Evolutionary conservation across 1,284 basidiomycete species (phyloP).

Genomic region (Ganoderma multipileum): DNA sequence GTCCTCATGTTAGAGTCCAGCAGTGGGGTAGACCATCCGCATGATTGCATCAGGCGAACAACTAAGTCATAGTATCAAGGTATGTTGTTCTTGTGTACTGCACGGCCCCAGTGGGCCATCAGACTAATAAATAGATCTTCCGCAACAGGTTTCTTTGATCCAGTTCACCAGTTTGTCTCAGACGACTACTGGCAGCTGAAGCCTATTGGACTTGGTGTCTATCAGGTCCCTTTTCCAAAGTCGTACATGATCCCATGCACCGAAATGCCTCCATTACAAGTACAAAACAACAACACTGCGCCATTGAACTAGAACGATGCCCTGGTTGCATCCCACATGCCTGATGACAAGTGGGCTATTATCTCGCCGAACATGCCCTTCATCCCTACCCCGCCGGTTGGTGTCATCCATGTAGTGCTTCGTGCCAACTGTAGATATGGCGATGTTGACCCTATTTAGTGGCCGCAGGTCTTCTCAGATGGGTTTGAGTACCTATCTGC

Average conservation of each 20-base stretch:
- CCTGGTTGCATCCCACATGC: neutral
- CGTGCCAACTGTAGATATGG: neutral
- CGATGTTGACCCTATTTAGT: neutral
- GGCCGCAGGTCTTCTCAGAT: neutral
- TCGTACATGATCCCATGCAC: too few species aligned
- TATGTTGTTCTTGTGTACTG: neutral
- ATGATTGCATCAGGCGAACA: too few species aligned
- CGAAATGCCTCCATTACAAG: neutral
- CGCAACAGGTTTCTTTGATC: neutral
- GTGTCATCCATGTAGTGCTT: neutral
- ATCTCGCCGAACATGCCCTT: neutral
- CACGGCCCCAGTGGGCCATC: neutral
- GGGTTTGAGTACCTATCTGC: neutral
- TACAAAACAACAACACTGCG: neutral
- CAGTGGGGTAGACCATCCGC: too few species aligned
- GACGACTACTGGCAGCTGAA: neutral
- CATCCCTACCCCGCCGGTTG: neutral
- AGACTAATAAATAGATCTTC: neutral
- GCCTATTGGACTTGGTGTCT: neutral
- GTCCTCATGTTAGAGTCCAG: too few species aligned
- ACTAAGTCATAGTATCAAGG: neutral
- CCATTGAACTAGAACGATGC: neutral
- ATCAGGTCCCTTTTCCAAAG: neutral
- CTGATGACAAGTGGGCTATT: neutral
- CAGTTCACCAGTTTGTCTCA: neutral